Evolutionary conservation across 1,284 basidiomycete species (phyloP), one percentile per base, ranked within the genome.

Genomic region (Laetiporus sulphureus): DNA sequence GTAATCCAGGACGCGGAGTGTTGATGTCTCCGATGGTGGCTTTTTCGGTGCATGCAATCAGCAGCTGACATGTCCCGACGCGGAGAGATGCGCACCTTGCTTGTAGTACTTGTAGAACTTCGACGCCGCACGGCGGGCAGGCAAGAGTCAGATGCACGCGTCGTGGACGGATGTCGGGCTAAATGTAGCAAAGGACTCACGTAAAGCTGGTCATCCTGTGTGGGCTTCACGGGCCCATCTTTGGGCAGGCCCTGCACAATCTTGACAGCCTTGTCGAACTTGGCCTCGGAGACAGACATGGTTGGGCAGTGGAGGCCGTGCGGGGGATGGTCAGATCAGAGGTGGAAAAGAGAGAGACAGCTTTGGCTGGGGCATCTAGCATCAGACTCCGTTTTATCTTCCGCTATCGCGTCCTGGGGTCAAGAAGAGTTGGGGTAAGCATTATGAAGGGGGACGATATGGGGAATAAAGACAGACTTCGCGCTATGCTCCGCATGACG

Each of bases 21-120:
- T 73, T 79, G 44, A 77, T 73, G 62, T 91, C 80, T 36, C 93
- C 92, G 40, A 82, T 60, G 29, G 75, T 91, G 33, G 77, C 91
- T 88, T 56, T 41, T 7, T 38, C 32, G n/a, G n/a, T n/a, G n/a
- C n/a, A n/a, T 34, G 30, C 29, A 25, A 38, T 47, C 32, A 45
- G 36, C 43, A 41, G 32, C 23, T 29, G 31, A 36, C 29, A 20
- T 34, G 23, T 43, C 38, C 18, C 20, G 21, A 25, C 32, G 25
- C 12, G 36, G 32, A 40, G 33, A 35, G 42, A 36, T 33, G 46
- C 60, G 29, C 42, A 85, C 87, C 87, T 73, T 94, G 91, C 74
- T 96, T 97, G 75, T 74, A 96, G 62, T 84, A 79, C 56, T 75
- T 77, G 74, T 97, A 96, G 73, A 95, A 95, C 92, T 95, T 58